Base-by-base conservation (phyloP, 2,329 filamentous ascomycete species). In the Paecilomyces variotii region DNA sequence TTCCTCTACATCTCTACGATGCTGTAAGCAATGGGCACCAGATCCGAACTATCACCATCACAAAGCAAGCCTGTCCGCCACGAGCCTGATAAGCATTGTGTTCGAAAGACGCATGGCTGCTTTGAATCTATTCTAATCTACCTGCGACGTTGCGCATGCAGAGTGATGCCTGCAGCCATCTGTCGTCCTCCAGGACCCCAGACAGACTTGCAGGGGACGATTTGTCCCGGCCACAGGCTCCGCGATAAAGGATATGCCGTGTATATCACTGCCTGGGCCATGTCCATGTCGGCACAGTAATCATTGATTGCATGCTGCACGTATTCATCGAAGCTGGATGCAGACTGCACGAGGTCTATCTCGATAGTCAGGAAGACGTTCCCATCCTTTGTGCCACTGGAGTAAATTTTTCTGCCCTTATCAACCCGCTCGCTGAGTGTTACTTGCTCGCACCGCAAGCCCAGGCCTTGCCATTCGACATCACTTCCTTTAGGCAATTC, bases 381-480 rank as follows among this genome's bases (percentile, higher is more conserved):
- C 27, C 61, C 56, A 2, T 62, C 64, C 45, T 69, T 63, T 4
- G 67, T 63, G 27, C 61, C 67, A 25, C 65, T 67, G 35, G 58
- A 61, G 57, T 64, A 62, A 14, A 61, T 62, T 49, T 62, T 64
- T 24, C 59, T 63, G 58, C 63, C 58, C 25, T 54, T 56, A 26
- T 63, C 59, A 25, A 55, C 59, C 9, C 57, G 52, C n/a, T 63
- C 56, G 30, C 56, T 55, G 19, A 73, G 50, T 10, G 59, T 63
- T 55, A 73, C 54, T 24, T 66, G 63, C 14, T 74, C 60, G 28
- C 73, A 72, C 11, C 74, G 72, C 5, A 88, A 72, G 0, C 90
- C 89, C 2, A 84, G 69, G 59, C 87, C 87, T 64, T 90, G 87
- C 92, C 93, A 99, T 76, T 99, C 94, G 10, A 97, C 84, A 39